Evolutionary conservation across 2,329 filamentous ascomycete species (phyloP), one percentile per base, ranked within the genome.

Genomic region (Aureobasidium sp.): DNA sequence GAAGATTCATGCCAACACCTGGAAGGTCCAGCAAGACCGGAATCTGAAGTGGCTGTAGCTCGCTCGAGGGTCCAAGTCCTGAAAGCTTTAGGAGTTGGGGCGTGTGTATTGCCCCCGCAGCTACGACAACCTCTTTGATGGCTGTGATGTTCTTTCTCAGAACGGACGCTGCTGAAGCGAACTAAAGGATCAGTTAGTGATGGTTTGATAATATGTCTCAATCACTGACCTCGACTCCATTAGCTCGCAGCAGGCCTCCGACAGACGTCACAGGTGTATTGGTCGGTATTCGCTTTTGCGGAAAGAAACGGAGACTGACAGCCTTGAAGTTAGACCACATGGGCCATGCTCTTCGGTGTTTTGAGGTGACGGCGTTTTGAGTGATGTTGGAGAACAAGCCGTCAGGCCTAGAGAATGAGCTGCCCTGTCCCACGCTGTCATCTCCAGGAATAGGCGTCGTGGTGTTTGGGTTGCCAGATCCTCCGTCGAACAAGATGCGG

Each of bases 1-100:
- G 77, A 0, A 89, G 75, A 70, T 88, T 85, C 64, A 80, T 81
- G 1, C 86, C 86, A 2, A 89, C 85, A 39, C 86, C 83, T 1
- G 82, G 80, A 0, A 84, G 81, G 64, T 87, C 78, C 5, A 80
- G 75, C 17, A 85, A 66, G 1, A 82, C 72, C 1, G 77, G 69
- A 64, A 88, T 86, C 17, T 75, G 71, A 5, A 65, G 56, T 3
- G 27, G 17, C 20, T 76, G 65, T 2, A 88, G 77, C 64, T 84
- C 78, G 0, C 73, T 67, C 8, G 73, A 68, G 0, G 84, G 84
- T 0, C 86, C 85, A 27, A 88, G 78, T 17, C 86, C 86, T n/a
- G 70, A 72, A 9, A 72, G 64, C 66, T 70, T 67, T n/a, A 72
- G 67, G 1, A 72, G 41, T 44, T 72, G 69, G 4, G 70, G 70